phyloP scores from a whole-genome alignment of 2,329 filamentous ascomycete species.

The Geoglossum cookeanum region DNA sequence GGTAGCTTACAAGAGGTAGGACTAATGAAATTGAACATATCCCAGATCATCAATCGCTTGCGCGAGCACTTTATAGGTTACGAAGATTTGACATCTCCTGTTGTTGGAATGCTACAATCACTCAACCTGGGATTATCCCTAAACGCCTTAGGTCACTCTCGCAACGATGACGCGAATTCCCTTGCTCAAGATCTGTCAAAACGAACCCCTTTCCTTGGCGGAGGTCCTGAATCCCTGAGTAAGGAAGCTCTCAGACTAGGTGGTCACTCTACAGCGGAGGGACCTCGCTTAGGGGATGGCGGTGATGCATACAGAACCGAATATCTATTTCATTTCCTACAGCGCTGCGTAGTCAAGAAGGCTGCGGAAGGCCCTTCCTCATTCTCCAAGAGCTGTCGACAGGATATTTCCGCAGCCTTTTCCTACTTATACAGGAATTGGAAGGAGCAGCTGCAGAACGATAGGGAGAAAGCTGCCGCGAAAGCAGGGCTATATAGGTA shows the following conservation, averaged over 20 bases:
- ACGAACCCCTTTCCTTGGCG: conserved; percentile 22
- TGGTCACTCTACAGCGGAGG: neutral
- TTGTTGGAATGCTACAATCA: conserved; percentile 61
- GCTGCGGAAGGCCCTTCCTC: conserved; percentile 28
- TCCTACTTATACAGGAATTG: conserved; percentile 61
- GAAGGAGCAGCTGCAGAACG: conserved; percentile 55
- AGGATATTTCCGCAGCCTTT: conserved; percentile 45
- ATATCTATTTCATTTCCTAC: neutral
- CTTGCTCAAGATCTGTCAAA: neutral
- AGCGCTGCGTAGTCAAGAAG: neutral
- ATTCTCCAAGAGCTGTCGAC: conserved; percentile 19
- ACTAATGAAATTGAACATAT: conserved; percentile 36
- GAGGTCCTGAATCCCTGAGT: conserved; percentile 5
- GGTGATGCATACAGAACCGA: neutral
- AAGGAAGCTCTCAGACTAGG: neutral
- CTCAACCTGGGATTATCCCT: conserved; percentile 49
- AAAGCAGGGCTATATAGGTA: conserved; percentile 70
- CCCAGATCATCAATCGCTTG: conserved; percentile 51
- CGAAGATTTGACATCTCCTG: conserved; percentile 63
- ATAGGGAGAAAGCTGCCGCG: conserved; percentile 54
- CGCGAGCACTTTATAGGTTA: conserved; percentile 55
- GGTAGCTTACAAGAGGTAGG: conserved; percentile 23
- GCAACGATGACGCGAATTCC: neutral
- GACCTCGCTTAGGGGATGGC: neutral
- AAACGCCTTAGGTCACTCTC: neutral